These are phyloP conservation scores for Fusarium sp. DNA, from an alignment of 2,329 filamentous ascomycete species.

Conservation along the genomic window DNA sequence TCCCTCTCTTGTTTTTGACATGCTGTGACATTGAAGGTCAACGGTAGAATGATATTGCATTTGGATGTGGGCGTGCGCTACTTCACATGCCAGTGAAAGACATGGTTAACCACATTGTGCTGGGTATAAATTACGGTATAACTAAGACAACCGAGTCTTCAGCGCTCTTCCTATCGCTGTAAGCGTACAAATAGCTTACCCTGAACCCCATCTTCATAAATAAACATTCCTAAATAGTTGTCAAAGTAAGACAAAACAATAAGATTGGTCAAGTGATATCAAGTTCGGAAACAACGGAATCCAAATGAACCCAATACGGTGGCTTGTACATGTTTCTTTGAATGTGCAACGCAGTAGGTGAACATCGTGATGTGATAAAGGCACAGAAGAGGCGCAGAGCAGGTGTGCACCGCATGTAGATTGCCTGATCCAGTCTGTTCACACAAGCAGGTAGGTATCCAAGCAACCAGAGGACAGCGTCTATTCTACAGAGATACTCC, in stretches of 20 bases:
- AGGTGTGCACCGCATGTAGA: background rate
- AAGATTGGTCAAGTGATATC: slow-evolving; percentile 1
- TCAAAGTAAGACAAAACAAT: slow-evolving; percentile 7
- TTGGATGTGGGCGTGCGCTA: background rate
- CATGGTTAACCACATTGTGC: background rate
- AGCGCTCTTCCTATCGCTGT: background rate
- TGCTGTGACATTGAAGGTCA: background rate
- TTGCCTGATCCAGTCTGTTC: slow-evolving; percentile 6
- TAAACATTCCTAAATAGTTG: background rate
- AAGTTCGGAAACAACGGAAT: slow-evolving; percentile 25
- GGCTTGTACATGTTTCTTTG: slow-evolving; percentile 11
- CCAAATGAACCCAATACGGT: slow-evolving; percentile 14
- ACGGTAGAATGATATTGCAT: background rate
- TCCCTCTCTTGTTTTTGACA: background rate
- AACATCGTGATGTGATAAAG: slow-evolving; percentile 16
- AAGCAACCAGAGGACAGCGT: background rate
- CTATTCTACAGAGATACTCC: background rate
- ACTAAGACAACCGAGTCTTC: background rate
- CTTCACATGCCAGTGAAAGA: background rate
- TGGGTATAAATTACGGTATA: background rate
- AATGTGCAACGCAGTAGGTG: slow-evolving; percentile 16
- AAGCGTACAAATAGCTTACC: slow-evolving; percentile 11
- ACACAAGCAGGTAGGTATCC: slow-evolving; percentile 2
- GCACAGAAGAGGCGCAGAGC: slow-evolving; percentile 16
- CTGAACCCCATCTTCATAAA: slow-evolving; percentile 9